Conservation (phyloP, 495 filamentous ascomycete genomes). For the Xylaria intraflava region DNA sequence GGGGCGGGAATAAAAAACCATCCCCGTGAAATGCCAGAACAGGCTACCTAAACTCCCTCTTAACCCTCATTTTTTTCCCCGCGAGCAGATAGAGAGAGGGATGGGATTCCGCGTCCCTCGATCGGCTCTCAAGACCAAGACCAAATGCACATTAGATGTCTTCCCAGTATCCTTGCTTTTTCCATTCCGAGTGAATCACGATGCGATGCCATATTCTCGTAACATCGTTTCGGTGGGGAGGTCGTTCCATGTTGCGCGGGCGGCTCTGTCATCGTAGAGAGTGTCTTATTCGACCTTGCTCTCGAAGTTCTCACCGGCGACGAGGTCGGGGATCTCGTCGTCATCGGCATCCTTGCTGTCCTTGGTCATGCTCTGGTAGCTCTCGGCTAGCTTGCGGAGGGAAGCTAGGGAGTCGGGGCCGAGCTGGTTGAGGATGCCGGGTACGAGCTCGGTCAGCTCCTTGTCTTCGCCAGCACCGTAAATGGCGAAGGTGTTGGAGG, state of each 20-base stretch:
- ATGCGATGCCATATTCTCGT: constrained; percentile 11
- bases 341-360: constrained; percentile 81
- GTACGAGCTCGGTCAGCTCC: constrained; percentile 98
- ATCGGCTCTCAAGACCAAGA: constrained; percentile 11
- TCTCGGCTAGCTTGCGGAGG: constrained; percentile 95
- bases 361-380: constrained; percentile 99
- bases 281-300: constrained; percentile 75
- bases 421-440: constrained; percentile 98
- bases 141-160: constrained; percentile 19
- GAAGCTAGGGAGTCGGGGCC: constrained; percentile 96
- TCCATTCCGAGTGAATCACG: constrained; percentile 8
- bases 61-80: background rate
- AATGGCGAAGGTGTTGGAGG: constrained; percentile 96
- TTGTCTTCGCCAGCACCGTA: constrained; percentile 99
- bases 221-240: constrained; percentile 5
- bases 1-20: too few species aligned
- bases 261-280: background rate
- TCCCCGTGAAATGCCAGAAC: constrained; percentile 1
- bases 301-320: constrained; percentile 95
- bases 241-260: constrained; percentile 4
- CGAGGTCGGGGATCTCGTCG: constrained; percentile 92
- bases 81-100: background rate
- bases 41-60: constrained; percentile 10
- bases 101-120: constrained; percentile 7
- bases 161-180: constrained; percentile 6